phyloP scores from a whole-genome alignment of 768 basidiomycete species.

The Leccinellum luteum region DNA sequence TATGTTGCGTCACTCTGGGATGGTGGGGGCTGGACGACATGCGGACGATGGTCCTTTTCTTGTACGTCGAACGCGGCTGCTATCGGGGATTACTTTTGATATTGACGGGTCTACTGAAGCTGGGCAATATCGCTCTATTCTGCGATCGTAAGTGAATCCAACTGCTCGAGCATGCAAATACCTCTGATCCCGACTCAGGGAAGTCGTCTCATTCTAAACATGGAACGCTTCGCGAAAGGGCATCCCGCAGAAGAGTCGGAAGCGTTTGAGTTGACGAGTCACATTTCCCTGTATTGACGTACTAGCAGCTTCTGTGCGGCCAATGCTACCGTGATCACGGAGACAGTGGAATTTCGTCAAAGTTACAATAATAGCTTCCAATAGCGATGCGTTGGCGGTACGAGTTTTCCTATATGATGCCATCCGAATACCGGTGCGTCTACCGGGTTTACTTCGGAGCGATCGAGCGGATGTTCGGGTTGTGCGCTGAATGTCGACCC shows the following conservation, averaged over 20 bases:
- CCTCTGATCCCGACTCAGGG: constrained; percentile 12
- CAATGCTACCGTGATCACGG: background rate
- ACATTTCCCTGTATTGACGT: constrained; percentile 1
- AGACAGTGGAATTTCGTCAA: background rate
- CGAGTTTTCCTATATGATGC: background rate
- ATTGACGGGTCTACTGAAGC: constrained; percentile 8
- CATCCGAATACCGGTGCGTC: background rate
- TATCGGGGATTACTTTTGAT: background rate
- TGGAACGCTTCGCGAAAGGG: constrained; percentile 16
- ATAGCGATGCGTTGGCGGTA: background rate
- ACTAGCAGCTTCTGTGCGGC: background rate
- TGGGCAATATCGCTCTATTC: constrained; percentile 17
- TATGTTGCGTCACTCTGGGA: constrained; percentile 1
- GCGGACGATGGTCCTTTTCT: background rate
- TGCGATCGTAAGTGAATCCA: constrained; percentile 12
- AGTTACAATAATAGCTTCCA: background rate
- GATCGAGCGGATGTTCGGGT: background rate
- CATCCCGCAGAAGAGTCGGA: background rate
- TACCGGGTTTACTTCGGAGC: background rate
- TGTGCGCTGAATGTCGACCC: background rate
- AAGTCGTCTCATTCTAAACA: constrained; percentile 25
- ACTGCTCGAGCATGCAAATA: too few relatives aligned
- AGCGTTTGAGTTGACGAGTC: constrained; percentile 7
- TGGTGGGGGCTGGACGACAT: constrained; percentile 3
- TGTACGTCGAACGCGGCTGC: background rate